Evolutionary conservation across 106 monocot genomes (phyloP).

Genomic region (Allium cepa): DNA sequence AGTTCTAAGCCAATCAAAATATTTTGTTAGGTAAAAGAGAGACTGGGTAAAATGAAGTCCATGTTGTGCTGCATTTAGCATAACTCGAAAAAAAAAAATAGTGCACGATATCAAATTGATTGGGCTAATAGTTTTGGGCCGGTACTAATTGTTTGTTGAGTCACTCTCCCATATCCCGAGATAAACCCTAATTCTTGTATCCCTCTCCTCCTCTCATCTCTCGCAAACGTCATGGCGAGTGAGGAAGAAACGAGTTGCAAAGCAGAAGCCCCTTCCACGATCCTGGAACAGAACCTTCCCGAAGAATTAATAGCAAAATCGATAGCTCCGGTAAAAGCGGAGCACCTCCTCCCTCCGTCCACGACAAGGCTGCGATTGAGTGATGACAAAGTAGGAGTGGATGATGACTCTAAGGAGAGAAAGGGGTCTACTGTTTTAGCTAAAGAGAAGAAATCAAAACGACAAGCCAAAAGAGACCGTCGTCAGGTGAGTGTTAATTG

Average conservation of each 20-base stretch:
- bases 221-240: not conserved
- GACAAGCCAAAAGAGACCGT: conserved; percentile 82
- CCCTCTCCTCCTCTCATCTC: not conserved
- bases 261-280: not conserved
- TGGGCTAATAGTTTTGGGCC: too few relatives aligned
- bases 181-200: conserved; percentile 5
- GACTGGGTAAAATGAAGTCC: too few relatives aligned
- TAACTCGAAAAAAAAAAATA: too few relatives aligned
- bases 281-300: conserved; percentile 9
- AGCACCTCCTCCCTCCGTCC: conserved; percentile 64
- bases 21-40: too few relatives aligned
- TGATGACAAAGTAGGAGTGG: not conserved
- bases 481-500: conserved; percentile 34
- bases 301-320: conserved; percentile 73
- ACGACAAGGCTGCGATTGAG: conserved; percentile 11
- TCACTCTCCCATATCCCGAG: too few relatives aligned
- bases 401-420: conserved; percentile 11
- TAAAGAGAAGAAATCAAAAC: conserved; percentile 86
- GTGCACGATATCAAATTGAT: too few relatives aligned
- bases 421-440: conserved; percentile 10
- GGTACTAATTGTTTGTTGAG: too few relatives aligned
- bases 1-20: too few relatives aligned
- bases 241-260: not conserved
- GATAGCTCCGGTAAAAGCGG: conserved; percentile 81
- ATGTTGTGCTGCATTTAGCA: too few relatives aligned